Conservation (phyloP, 352 stramenopile species). For the Phytopythium delawarense region DNA sequence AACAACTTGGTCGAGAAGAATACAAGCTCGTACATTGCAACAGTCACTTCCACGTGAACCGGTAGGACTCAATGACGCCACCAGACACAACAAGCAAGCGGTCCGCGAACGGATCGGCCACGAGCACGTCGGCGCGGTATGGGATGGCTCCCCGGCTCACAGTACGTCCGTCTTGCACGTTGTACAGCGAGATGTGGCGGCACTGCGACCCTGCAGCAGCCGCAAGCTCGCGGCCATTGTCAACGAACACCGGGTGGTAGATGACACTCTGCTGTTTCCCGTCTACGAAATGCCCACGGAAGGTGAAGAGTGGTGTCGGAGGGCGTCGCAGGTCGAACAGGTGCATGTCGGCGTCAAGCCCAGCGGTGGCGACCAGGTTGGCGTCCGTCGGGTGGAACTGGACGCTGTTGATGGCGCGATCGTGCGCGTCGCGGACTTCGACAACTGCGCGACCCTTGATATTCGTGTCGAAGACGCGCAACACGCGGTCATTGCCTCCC, state of each 20-base stretch:
- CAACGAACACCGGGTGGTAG: constrained; percentile 48
- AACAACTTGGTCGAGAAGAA: not conserved
- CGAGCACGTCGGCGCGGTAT: constrained; percentile 25
- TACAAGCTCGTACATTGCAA: not conserved
- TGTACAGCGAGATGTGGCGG: constrained; percentile 31
- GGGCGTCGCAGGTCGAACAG: constrained; percentile 42
- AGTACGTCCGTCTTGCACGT: constrained; percentile 23
- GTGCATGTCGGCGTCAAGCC: constrained; percentile 44
- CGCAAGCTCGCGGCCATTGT: constrained; percentile 21
- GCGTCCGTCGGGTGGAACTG: constrained; percentile 42
- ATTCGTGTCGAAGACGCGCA: constrained; percentile 32
- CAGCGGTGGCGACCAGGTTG: constrained; percentile 39
- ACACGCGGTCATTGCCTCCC: constrained; percentile 36
- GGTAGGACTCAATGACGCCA: constrained; percentile 22
- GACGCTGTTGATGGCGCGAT: constrained; percentile 50
- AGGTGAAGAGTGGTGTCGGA: constrained; percentile 27
- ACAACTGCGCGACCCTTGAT: constrained; percentile 7
- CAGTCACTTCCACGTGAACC: constrained; percentile 15
- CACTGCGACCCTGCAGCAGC: constrained; percentile 24
- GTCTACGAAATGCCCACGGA: constrained; percentile 17
- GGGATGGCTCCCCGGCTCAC: constrained; percentile 33
- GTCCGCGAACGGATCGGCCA: constrained; percentile 29
- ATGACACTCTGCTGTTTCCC: constrained; percentile 26
- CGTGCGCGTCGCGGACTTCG: constrained; percentile 24
- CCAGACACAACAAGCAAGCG: constrained; percentile 28